phyloP scores from a whole-genome alignment of 306 rosid species.

The Alnus rubra region DNA sequence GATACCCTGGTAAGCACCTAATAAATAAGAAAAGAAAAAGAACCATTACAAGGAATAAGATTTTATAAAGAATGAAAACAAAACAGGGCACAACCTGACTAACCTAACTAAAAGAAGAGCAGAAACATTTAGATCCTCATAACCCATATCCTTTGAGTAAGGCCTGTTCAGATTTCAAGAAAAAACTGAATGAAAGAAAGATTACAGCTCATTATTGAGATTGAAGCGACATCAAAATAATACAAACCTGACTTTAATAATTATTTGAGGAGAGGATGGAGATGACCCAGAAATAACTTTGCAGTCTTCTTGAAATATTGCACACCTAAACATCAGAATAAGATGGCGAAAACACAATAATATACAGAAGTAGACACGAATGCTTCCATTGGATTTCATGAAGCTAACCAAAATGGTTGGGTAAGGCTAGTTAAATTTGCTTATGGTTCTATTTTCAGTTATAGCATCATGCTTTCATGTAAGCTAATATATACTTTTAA shows the following conservation, averaged over 20 bases:
- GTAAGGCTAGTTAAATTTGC: neutral
- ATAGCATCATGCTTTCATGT: neutral
- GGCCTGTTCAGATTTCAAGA: conserved; percentile 57
- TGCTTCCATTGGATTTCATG: neutral
- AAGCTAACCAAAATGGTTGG: neutral
- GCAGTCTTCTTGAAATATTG: conserved; percentile 89
- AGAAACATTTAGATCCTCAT: conserved; percentile 78
- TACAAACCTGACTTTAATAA: conserved; percentile 66
- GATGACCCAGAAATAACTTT: conserved; percentile 53
- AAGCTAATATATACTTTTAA: neutral
- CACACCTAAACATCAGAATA: conserved; percentile 45
- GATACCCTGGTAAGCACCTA: conserved; percentile 93
- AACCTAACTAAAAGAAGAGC: conserved; percentile 76
- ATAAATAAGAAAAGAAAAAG: conserved; percentile 7
- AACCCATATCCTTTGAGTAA: conserved; percentile 89
- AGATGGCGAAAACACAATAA: neutral
- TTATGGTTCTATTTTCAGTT: neutral
- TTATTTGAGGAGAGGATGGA: conserved; percentile 58
- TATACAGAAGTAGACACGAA: neutral
- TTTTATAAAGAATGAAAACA: conserved; percentile 3
- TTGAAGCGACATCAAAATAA: neutral
- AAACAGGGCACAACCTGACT: conserved; percentile 26
- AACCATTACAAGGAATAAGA: conserved; percentile 13
- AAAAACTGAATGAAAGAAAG: conserved; percentile 20
- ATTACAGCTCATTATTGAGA: conserved; percentile 7